A percentile compares a stretch with the other conserved stretches of the same genome.
Conservation (phyloP, 2,329 filamentous ascomycete genomes). For the Tothia fuscella region DNA sequence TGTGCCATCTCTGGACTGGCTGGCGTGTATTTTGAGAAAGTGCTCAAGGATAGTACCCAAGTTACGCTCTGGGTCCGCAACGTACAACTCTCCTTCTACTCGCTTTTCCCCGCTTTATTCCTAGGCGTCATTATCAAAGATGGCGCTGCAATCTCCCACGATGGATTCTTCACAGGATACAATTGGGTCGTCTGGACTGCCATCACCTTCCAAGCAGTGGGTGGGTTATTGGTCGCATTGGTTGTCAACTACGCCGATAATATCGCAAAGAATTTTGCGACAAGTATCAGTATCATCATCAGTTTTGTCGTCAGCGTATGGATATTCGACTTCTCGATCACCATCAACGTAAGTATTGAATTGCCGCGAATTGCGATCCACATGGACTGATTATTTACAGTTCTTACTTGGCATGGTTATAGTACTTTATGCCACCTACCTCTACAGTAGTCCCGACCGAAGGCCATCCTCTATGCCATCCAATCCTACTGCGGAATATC, state of each 20-base stretch:
- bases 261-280: constrained; percentile 88
- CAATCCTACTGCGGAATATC: constrained; percentile 50
- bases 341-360: constrained; percentile 49
- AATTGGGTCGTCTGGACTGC: constrained; percentile 84
- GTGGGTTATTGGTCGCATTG: constrained; percentile 72
- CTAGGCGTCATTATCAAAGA: constrained; percentile 81
- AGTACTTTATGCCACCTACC: constrained; percentile 71
- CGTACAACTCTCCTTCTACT: constrained; percentile 89
- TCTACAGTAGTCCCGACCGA: constrained; percentile 62
- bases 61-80: constrained; percentile 89
- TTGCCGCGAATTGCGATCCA: constrained; percentile 5
- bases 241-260: constrained; percentile 78
- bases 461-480: constrained; percentile 50
- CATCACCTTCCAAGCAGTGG: constrained; percentile 68
- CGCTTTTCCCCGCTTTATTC: constrained; percentile 76
- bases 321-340: constrained; percentile 72
- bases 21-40: constrained; percentile 80
- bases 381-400: constrained; percentile 34
- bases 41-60: constrained; percentile 72
- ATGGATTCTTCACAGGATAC: constrained; percentile 91
- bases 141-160: constrained; percentile 66
- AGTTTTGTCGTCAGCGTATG: constrained; percentile 76
- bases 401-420: constrained; percentile 69
- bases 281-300: constrained; percentile 80
- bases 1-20: constrained; percentile 74